Evolutionary conservation across 2,329 filamentous ascomycete species (phyloP), one percentile per base, ranked within the genome.

Genomic region (Clarireedia homoeocarpa): DNA sequence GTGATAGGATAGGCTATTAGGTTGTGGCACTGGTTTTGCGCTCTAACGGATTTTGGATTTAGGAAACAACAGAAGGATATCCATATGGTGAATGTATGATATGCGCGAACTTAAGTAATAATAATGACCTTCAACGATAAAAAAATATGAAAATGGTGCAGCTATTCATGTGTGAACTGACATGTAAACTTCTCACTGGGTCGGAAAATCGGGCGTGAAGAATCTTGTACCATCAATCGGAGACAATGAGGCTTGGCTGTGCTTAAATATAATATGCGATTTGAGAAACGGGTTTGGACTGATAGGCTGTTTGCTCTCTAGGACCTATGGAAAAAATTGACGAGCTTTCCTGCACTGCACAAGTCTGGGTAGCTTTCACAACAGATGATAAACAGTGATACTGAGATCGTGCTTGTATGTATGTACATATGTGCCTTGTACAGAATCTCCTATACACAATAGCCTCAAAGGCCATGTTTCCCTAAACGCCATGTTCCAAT

Each of bases 381-480:
- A 34, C 3, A 12, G 2, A 14, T 4, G 10, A 34, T 34, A 34
- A 34, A 5, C 42, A 46, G 42, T 23, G 42, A 24, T 46, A 17
- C n/a, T 45, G 20, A 20, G 24, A 23, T 46, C 23, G 42, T 46
- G 42, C 12, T 46, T 46, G 42, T 24, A 46, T 46, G 42, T 24
- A 26, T 26, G 17, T 46, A 23, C 9, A 20, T 20, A 20, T 34
- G 30, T 12, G 30, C 23, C 42, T 23, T 24, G 62, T 53, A 24
- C n/a, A 24, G 6, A 46, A 46, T 46, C 47, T 36, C 30, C 47
- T 49, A 49, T 49, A 34, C 45, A 49, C 27, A 49, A 49, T 24
- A 36, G 15, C 17, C 42, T 23, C 12, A 14, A 52, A 53, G 49
- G 48, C 36, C 40, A 53, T 36, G 54, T 58, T 48, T 56, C 39